Evolutionary conservation across 2,329 filamentous ascomycete species (phyloP), one percentile per base, ranked within the genome.

Genomic region (Penicillium corylophilum): DNA sequence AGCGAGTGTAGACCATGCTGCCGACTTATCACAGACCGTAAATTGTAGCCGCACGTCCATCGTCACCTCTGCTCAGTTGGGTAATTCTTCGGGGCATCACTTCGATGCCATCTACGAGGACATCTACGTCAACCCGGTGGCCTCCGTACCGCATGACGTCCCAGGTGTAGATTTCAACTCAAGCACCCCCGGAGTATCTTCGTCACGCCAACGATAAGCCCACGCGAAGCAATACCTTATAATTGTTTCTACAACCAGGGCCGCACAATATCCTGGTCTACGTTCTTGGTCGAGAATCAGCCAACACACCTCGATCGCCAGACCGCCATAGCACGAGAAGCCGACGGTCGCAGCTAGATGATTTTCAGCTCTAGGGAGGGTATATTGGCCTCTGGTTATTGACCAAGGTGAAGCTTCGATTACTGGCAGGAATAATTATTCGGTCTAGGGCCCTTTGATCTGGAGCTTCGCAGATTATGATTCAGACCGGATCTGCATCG

Each of bases 391-490:
- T 10, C 22, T 7, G 6, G 10, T n/a, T 55, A 46, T 53, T 36
- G 18, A 44, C 28, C 39, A 43, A 29, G 20, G 16, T 13, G 9
- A 12, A 33, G 15, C 22, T 29, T 38, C 23, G 40, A 35, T 28
- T n/a, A 47, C 28, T 36, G 33, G 31, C 24, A 24, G 24, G 46
- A 41, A 18, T 20, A 8, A 16, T 20, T 31, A 48, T 29, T 22
- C 24, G 41, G 35, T 35, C 42, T n/a, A 18, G 33, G 5, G 18
- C 12, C 26, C 42, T 45, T 38, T 38, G 24, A 15, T n/a, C 28
- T 29, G 20, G 20, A 51, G 22, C 43, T 29, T 44, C 13, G 38
- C 23, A 20, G 24, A 49, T 56, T 56, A 23, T 18, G 10, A 50
- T 39, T n/a, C n/a, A n/a, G n/a, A n/a, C n/a, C n/a, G n/a, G n/a